Evolutionary conservation across 805 yeast genomes (phyloP).

Genomic region (Kurtzmaniella fragi): DNA sequence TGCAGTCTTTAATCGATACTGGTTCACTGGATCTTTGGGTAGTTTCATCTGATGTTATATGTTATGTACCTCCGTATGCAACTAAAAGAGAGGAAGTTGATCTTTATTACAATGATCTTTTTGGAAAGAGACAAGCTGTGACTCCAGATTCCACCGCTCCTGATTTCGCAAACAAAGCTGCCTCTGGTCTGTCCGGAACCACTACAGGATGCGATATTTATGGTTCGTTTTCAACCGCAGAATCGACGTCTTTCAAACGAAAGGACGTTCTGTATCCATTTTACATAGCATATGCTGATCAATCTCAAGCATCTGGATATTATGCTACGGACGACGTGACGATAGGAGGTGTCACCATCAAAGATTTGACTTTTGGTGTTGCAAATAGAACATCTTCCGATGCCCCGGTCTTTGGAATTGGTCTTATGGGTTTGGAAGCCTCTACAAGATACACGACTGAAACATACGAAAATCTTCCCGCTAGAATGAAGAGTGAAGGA

Average conservation of each 20-base stretch:
- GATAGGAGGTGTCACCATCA: constrained; percentile 45
- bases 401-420: constrained; percentile 72
- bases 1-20: constrained; percentile 33
- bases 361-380: constrained; percentile 64
- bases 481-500: constrained; percentile 28
- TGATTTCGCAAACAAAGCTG: constrained; percentile 2
- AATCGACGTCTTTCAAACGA: constrained; percentile 32
- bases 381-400: constrained; percentile 61
- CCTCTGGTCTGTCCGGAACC: constrained; percentile 3
- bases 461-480: constrained; percentile 34
- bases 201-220: constrained; percentile 37
- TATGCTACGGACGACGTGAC: constrained; percentile 62
- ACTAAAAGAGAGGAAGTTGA: not conserved
- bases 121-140: not conserved
- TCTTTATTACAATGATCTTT: not conserved
- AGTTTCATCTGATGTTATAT: constrained; percentile 25
- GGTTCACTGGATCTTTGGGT: constrained; percentile 42
- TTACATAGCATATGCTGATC: constrained; percentile 45
- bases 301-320: constrained; percentile 41
- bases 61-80: constrained; percentile 6
- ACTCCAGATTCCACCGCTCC: not conserved
- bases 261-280: constrained; percentile 40
- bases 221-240: constrained; percentile 44
- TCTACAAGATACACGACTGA: constrained; percentile 38
- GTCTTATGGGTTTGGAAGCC: constrained; percentile 66